Base-by-base conservation (phyloP, 1,139 yeast species). In the Tardiomyces depauwii region DNA sequence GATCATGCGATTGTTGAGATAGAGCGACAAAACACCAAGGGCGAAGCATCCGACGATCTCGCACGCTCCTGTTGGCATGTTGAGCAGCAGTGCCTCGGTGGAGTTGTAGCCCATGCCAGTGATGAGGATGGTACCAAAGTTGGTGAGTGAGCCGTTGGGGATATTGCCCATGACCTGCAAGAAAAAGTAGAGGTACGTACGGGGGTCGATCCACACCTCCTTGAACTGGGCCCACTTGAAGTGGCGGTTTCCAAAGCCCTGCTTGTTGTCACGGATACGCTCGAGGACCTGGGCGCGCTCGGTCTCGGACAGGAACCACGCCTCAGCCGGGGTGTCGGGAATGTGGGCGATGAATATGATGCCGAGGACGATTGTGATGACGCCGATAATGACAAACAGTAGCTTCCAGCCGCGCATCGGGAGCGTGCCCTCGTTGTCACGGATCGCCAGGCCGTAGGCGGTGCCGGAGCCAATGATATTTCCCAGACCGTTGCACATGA, bases 301-400 rank as follows among this genome's bases (percentile, higher is more conserved):
- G 32, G 69, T 65, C 12, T 69, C 72, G 13, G 65, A 64, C 42
- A 78, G 65, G 54, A 72, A 75, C 72, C 76, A 70, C 2, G 82
- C 80, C 33, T 63, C 60, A n/a, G 73, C 64, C 36, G 82, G 82
- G 36, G 67, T 64, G 55, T 76, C 77, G 2, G 84, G 84, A 41
- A 78, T 56, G 44, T 68, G 65, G 25, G 72, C 49, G 49, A 59
- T 62, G 42, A 77, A 65, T 4, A 73, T 49, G 4, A 74, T 53
- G 11, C 80, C 78, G 72, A 80, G 74, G 18, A 70, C 44, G 16
- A 75, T 61, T 3, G 80, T 65, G 44, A 72, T 60, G 42, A 67
- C 55, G 19, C 78, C 79, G 42, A 71, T 66, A 18, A 70, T 66
- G 39, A 74, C 55, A 55, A 72, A 74, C 51, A 73, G 65, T 45